phyloP scores from a whole-genome alignment of 2,329 filamentous ascomycete species.

The Paecilomyces fulvus region DNA sequence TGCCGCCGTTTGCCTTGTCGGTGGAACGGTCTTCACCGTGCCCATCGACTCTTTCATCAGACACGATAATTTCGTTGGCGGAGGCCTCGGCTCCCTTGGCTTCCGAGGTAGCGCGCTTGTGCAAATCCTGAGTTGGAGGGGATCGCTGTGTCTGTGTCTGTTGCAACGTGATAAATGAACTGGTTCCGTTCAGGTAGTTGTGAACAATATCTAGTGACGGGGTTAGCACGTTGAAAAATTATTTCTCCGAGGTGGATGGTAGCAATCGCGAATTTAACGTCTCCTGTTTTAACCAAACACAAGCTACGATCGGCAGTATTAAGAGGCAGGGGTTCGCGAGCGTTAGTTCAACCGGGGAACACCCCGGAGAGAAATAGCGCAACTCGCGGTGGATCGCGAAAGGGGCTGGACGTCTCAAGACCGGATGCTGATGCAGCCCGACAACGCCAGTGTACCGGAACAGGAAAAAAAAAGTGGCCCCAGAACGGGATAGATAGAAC shows the following conservation, averaged over 20 bases:
- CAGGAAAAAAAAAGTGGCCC: slow-evolving; percentile 1
- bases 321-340: slow-evolving; percentile 16
- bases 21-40: slow-evolving; percentile 22
- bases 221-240: slow-evolving; percentile 1
- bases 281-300: slow-evolving; percentile 5
- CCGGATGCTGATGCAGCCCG: slow-evolving; percentile 2
- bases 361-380: slow-evolving; percentile 13
- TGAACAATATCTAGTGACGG: slow-evolving; percentile 3
- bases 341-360: slow-evolving; percentile 15
- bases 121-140: slow-evolving; percentile 44
- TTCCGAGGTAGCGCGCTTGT: slow-evolving; percentile 66
- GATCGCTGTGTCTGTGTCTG: slow-evolving; percentile 33
- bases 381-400: slow-evolving; percentile 19
- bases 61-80: slow-evolving; percentile 24
- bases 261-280: slow-evolving; percentile 5
- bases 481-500: background rate
- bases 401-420: slow-evolving; percentile 7
- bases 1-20: slow-evolving; percentile 18
- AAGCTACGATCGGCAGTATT: slow-evolving; percentile 15
- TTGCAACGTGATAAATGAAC: background rate
- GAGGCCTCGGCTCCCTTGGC: slow-evolving; percentile 46
- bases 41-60: slow-evolving; percentile 28
- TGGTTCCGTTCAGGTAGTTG: background rate
- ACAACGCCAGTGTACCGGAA: slow-evolving; percentile 2
- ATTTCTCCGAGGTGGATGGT: background rate